Base-by-base conservation (phyloP, 345 rosid genomes). In the Acer campestre region DNA sequence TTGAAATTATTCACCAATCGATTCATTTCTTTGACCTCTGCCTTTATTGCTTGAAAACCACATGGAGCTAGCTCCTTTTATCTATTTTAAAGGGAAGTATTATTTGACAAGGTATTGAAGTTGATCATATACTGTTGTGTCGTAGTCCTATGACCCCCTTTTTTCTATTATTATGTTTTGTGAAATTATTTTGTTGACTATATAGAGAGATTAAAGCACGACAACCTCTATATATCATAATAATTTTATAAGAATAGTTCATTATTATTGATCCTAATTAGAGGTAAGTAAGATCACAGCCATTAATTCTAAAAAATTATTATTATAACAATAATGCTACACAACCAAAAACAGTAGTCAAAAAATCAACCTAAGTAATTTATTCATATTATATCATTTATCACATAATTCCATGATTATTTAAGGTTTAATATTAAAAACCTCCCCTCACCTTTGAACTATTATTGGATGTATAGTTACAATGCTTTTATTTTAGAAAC, bases 1-100 rank as follows among this genome's bases (percentile, higher is more conserved):
- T 81, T 73, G 78, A 77, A 77, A 74, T 81, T 77, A 77, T 67
- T 67, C 66, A 68, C 80, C 80, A 61, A 68, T 81, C 76, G 23
- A 65, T 68, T 73, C 31, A 81, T 16, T 31, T 11, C 65, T 51
- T 75, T 82, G 79, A 75, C 78, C 71, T 29, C 1, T 61, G 70
- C 67, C 64, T 69, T 81, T 69, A 38, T 29, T 78, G 67, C 68
- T 68, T 44, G 63, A 63, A 59, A 65, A 49, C 75, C 79, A 78
- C 75, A 64, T 74, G 78, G 9, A 63, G 71, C 49, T 69, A 23
- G 31, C 23, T 53, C 13, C 62, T 48, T 29, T 70, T 44, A 53
- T 49, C 62, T 67, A 16, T 68, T 61, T 75, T 64, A 23, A 44
- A 8, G 31, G 35, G 65, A 38, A 38, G 22, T 31, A 9, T 38